Percentiles rank a stretch among this genome's conserved stretches.
Conservation (phyloP, 768 basidiomycete genomes). For the Mrakia hoshinonis region DNA sequence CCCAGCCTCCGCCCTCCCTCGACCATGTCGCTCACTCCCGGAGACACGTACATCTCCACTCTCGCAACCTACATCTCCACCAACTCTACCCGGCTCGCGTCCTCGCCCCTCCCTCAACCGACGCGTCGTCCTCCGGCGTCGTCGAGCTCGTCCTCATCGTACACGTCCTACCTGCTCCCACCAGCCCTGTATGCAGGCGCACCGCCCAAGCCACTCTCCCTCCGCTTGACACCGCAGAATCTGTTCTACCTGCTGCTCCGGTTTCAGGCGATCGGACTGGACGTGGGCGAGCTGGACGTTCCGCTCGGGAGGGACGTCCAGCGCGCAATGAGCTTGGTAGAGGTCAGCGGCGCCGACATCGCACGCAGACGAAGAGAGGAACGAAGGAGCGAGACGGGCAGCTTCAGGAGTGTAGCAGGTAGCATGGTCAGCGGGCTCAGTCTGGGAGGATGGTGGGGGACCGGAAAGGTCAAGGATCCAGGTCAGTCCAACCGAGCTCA, state of each 20-base stretch:
- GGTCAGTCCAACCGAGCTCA: slow-evolving; percentile 6
- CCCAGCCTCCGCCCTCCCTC: not conserved
- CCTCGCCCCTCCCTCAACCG: slow-evolving; percentile 45
- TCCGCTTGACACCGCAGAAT: slow-evolving; percentile 67
- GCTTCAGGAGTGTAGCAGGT: slow-evolving; percentile 19
- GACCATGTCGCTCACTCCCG: slow-evolving; percentile 38
- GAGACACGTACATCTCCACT: slow-evolving; percentile 66
- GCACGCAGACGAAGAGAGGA: slow-evolving; percentile 27
- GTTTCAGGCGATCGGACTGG: slow-evolving; percentile 67
- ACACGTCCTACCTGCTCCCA: slow-evolving; percentile 30
- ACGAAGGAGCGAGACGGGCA: slow-evolving; percentile 59
- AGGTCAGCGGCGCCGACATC: slow-evolving; percentile 39
- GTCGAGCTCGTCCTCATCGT: slow-evolving; percentile 27
- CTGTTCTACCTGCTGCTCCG: slow-evolving; percentile 83
- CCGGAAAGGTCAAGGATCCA: slow-evolving; percentile 17
- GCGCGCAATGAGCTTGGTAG: slow-evolving; percentile 66
- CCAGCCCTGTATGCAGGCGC: slow-evolving; percentile 40
- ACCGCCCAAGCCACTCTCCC: slow-evolving; percentile 53
- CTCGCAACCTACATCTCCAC: slow-evolving; percentile 62
- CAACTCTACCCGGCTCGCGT: slow-evolving; percentile 64
- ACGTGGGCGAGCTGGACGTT: slow-evolving; percentile 72
- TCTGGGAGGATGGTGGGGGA: slow-evolving; percentile 27
- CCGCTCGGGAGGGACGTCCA: slow-evolving; percentile 57
- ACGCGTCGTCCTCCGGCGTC: slow-evolving; percentile 34
- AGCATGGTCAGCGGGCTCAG: slow-evolving; percentile 24